These are phyloP conservation scores for Lolium perenne DNA, from an alignment of 176 grass and related monocot species.

Conservation along the genomic window DNA sequence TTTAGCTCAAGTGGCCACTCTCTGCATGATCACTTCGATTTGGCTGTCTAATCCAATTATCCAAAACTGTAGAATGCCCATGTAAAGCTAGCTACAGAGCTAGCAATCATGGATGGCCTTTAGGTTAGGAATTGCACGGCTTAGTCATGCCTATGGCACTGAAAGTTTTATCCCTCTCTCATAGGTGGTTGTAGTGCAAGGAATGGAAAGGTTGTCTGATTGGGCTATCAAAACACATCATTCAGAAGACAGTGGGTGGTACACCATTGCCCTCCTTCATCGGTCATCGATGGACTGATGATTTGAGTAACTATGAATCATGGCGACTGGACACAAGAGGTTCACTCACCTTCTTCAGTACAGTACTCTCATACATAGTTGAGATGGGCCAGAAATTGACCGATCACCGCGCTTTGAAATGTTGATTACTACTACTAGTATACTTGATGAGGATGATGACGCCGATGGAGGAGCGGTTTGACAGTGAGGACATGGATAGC, in stretches of 20 bases:
- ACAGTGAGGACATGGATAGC: neutral
- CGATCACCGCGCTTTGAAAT: neutral
- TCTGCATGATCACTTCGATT: neutral
- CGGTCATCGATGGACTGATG: neutral
- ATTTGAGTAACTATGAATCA: neutral
- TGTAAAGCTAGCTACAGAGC: neutral
- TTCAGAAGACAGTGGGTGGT: neutral
- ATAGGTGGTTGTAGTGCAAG: neutral
- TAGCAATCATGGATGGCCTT: neutral
- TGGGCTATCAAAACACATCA: neutral
- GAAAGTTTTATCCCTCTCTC: neutral
- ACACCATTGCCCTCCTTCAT: neutral
- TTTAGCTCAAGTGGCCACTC: neutral
- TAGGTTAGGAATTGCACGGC: neutral
- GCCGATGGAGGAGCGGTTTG: neutral
- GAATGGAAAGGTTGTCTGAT: constrained; percentile 16
- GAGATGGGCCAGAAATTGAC: neutral
- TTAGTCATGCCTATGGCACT: constrained; percentile 1
- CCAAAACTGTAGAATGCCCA: neutral
- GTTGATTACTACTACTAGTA: neutral
- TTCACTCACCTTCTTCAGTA: neutral
- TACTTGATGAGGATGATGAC: neutral
- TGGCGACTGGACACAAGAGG: neutral
- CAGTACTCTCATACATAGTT: neutral
- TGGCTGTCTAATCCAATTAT: constrained; percentile 1